Base-by-base conservation (phyloP, 176 grass and related monocot species). In the Urochloa ruziziensis region DNA sequence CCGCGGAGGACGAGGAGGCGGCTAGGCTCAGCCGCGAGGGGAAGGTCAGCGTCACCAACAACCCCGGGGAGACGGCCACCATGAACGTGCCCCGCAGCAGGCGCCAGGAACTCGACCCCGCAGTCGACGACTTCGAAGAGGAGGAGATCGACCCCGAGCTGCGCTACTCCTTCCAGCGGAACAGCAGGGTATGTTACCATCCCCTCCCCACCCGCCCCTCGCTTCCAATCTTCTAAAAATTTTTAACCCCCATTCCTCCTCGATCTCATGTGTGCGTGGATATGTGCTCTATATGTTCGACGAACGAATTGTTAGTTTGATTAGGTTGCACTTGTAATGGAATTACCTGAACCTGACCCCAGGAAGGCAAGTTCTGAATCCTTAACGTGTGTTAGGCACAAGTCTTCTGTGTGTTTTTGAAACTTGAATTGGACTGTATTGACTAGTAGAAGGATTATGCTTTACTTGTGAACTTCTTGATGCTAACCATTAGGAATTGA, bases 71-170 rank as follows among this genome's bases (percentile, higher is more conserved):
- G 83, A 94, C 92, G 70, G 40, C 92, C 80, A 94, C 92, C 86
- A 94, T 94, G 92, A 82, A 86, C 86, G 77, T 91, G 24, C 92
- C 89, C 1, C 70, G 89, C 64, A 85, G 58, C 81, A 91, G 82
- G 80, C 71, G 56, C 29, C 64, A 47, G 49, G 85, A 84, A 2
- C 82, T 82, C 11, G 82, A 85, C 86, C 62, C 81, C 74, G 1
- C 83, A 60, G 68, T 81, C 10, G 85, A 90, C 56, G 91, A 94
- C 73, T 90, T 86, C 75, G 86, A 86, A 13, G 90, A 92, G 69
- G 90, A 89, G 16, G 93, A 94, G 44, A 94, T 94, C 83, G 92
- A 94, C 86, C 92, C 92, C 54, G 88, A 94, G 83, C 83, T 94
- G 32, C 80, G 88, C 19, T 94, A 86, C 80, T 87, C 84, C 77